Base-by-base conservation (phyloP, 768 basidiomycete species). In the Phlegmacium glaucopus region DNA sequence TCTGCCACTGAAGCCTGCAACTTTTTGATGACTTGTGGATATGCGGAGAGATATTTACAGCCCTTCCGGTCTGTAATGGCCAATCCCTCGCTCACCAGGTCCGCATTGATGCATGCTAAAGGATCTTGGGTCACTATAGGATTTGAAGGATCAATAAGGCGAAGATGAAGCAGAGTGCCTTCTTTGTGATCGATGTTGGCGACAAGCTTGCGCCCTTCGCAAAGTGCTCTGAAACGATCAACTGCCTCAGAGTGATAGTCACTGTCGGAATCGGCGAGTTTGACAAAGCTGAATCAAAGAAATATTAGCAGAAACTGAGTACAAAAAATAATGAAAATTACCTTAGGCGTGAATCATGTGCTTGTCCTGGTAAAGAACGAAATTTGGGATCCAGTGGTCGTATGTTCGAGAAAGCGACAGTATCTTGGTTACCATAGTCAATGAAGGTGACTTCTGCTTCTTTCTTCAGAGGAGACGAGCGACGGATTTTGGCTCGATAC, bases 361-460 rank as follows among this genome's bases (percentile, higher is more conserved):
- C 95, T 66, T 98, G 94, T 16, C 92, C 90, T 26, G 91, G 84
- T 8, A 99, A 76, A 8, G 85, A 77, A 55, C 89, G 87, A 81
- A 98, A 98, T 63, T 86, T 86, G 17, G 83, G 69, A 56, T 97
- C 94, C 40, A 99, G 78, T 3, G 94, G 94, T 17, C 96, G 80
- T 51, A 96, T 83, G 53, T 85, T 73, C n/a, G 79, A 69, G 67
- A 91, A 97, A 4, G 85, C 68, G 9, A 97, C 74, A 2, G 78
- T 88, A 60, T 95, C 93, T 65, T 94, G 89, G 66, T 99, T 98
- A 27, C 95, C 95, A 61, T 95, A 91, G 63, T 91, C 87, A 56
- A 97, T 94, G 70, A 97, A 97, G 7, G 86, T 85, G 28, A 99
- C 86, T 63, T 96, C 91, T 6, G 92, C 94, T 66, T 96, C 92